Evolutionary conservation across 352 stramenopile genomes (phyloP).

Genomic region (Globisporangium lucens): DNA sequence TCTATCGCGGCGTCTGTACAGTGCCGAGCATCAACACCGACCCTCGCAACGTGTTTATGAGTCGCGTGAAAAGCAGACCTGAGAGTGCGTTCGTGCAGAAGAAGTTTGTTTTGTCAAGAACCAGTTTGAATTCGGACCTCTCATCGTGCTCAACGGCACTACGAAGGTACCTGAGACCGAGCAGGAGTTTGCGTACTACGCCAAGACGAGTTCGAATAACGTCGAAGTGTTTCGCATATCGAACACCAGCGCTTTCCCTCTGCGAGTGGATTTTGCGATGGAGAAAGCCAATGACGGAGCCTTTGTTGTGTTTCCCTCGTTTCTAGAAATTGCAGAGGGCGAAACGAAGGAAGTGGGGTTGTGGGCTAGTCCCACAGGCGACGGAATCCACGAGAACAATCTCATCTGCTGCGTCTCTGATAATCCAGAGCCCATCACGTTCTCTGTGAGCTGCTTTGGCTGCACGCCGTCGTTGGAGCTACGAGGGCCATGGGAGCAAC

Average conservation of each 20-base stretch:
- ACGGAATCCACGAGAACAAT: conserved; percentile 64
- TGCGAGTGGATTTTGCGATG: conserved; percentile 64
- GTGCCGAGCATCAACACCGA: conserved; percentile 93
- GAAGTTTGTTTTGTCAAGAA: conserved; percentile 89
- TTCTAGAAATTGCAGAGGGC: conserved; percentile 76
- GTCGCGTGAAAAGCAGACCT: conserved; percentile 78
- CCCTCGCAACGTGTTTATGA: conserved; percentile 94
- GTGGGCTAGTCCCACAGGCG: conserved; percentile 83
- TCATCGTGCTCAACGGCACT: conserved; percentile 52
- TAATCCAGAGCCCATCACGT: conserved; percentile 89
- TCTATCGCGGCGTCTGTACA: conserved; percentile 71
- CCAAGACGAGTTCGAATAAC: conserved; percentile 66
- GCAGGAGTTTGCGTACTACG: conserved; percentile 43
- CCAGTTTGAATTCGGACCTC: conserved; percentile 92
- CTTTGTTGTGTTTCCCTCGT: conserved; percentile 77
- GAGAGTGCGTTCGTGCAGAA: conserved; percentile 79
- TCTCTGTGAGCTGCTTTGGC: conserved; percentile 85
- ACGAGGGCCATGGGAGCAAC: conserved; percentile 84
- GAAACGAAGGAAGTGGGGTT: conserved; percentile 91
- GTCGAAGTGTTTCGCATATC: conserved; percentile 91
- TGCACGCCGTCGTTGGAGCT: conserved; percentile 77
- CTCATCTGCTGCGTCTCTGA: conserved; percentile 90
- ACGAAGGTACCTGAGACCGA: conserved; percentile 33
- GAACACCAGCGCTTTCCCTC: conserved; percentile 80
- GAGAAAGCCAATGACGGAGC: conserved; percentile 22